These are phyloP conservation scores for Hypoxylon lenormandii DNA, from an alignment of 495 filamentous ascomycete species.

Conservation along the genomic window DNA sequence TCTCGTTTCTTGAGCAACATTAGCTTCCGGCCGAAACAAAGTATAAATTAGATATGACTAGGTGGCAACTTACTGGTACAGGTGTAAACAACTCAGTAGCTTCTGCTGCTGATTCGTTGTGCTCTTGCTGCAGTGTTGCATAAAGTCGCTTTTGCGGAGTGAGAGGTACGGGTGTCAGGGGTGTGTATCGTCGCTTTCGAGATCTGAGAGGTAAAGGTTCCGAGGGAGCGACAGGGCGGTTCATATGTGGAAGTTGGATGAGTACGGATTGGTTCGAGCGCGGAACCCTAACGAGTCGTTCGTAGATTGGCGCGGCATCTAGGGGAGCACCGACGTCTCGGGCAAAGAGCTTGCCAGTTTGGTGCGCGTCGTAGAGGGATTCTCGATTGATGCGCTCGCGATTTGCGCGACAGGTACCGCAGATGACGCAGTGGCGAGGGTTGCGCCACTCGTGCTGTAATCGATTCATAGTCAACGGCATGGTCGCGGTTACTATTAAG, in stretches of 20 bases:
- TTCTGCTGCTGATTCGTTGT: too few species aligned
- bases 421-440: constrained; percentile 23
- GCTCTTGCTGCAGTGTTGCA: too few species aligned
- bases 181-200: neutral
- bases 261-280: constrained; percentile 27
- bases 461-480: constrained; percentile 29
- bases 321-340: neutral
- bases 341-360: constrained; percentile 5
- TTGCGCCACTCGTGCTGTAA: constrained; percentile 25
- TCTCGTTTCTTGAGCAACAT: constrained; percentile 13
- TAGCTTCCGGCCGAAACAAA: neutral
- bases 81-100: too few species aligned
- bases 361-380: constrained; percentile 3
- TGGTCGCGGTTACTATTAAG: neutral
- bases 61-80: constrained; percentile 12
- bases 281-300: constrained; percentile 4
- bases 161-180: too few species aligned
- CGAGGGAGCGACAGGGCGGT: constrained; percentile 8
- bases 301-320: neutral
- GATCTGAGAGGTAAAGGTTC: neutral
- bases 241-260: constrained; percentile 17
- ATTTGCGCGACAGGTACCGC: constrained; percentile 13
- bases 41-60: neutral
- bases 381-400: constrained; percentile 4
- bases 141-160: constrained; percentile 20